Percentiles rank a stretch among this genome's conserved stretches.
phyloP scores from a whole-genome alignment of 2,329 filamentous ascomycete species.

The Apiospora sp. region DNA sequence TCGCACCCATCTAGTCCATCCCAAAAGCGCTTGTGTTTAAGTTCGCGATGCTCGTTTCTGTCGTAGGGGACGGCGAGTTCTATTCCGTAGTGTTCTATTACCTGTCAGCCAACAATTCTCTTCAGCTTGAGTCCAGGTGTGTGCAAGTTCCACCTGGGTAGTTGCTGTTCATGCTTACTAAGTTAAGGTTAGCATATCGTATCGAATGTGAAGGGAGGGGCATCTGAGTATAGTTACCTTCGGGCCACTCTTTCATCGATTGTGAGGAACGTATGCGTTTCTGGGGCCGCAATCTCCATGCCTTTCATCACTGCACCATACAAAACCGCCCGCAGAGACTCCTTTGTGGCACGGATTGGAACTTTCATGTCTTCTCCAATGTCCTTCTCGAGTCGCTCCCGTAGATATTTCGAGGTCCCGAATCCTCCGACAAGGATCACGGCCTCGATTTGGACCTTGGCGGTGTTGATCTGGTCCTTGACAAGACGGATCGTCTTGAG shows the following conservation, averaged over 20 bases:
- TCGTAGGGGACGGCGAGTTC: background rate
- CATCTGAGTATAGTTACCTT: background rate
- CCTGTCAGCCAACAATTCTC: background rate
- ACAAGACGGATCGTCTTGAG: background rate
- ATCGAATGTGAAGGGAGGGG: no score
- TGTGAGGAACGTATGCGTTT: background rate
- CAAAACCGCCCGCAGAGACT: background rate
- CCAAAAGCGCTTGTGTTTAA: background rate
- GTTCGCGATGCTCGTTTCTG: background rate
- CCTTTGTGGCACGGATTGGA: background rate
- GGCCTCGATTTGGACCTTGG: background rate
- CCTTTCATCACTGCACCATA: slow-evolving; percentile 1
- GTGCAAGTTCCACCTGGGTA: background rate
- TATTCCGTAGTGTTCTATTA: background rate
- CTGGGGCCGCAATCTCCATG: background rate
- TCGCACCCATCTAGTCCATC: background rate
- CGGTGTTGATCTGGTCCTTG: background rate
- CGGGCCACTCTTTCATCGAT: background rate
- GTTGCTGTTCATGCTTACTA: background rate
- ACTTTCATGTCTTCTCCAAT: background rate
- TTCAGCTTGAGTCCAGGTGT: background rate
- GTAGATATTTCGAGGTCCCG: background rate
- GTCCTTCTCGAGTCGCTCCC: background rate
- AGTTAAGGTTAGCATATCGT: background rate
- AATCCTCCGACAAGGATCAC: background rate